phyloP scores from a whole-genome alignment of 768 basidiomycete species.

The Podaxis carcinomalis region DNA sequence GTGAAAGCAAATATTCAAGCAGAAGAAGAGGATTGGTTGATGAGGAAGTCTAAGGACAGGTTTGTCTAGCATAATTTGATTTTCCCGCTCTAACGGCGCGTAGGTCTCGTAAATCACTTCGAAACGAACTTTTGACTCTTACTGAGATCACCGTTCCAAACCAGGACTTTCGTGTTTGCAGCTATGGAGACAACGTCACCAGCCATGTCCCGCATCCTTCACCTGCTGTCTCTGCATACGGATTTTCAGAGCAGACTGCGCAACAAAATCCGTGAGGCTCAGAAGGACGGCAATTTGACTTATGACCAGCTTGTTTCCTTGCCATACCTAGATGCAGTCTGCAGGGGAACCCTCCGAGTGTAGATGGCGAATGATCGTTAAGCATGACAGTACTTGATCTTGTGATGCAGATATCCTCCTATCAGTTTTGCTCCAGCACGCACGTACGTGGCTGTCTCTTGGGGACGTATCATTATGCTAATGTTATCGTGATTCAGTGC shows the following conservation, averaged over 20 bases:
- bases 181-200: constrained; percentile 25
- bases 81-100: neutral
- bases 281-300: constrained; percentile 11
- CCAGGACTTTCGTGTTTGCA: neutral
- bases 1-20: constrained; percentile 32
- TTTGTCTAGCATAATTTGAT: constrained; percentile 13
- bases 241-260: constrained; percentile 31
- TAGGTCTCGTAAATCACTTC: constrained; percentile 1
- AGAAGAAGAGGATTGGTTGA: constrained; percentile 28
- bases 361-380: constrained; percentile 15
- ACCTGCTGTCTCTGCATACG: constrained; percentile 32
- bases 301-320: constrained; percentile 19
- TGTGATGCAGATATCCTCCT: constrained; percentile 15
- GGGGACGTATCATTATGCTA: neutral
- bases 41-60: constrained; percentile 29
- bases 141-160: too few species aligned
- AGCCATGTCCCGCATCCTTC: constrained; percentile 31
- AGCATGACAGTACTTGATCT: neutral
- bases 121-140: too few species aligned
- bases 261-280: constrained; percentile 31
- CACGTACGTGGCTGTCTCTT: neutral
- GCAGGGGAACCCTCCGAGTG: constrained; percentile 33
- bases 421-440: constrained; percentile 14
- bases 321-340: constrained; percentile 21
- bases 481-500: constrained; percentile 20